Conservation (phyloP, 495 filamentous ascomycete genomes). For the Penicillium alfredii region DNA sequence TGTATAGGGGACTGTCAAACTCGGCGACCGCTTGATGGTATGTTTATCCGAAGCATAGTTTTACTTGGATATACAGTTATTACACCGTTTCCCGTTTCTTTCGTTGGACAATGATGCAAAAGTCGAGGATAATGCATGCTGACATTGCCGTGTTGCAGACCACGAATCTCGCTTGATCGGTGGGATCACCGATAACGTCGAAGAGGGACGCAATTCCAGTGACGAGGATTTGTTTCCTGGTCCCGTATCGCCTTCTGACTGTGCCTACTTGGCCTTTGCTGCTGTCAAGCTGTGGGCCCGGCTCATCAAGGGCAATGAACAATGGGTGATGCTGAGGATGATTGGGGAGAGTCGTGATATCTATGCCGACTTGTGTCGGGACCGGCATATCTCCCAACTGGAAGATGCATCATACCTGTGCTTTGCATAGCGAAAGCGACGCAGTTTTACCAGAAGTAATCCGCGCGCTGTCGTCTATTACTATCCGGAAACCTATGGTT, state of each 20-base stretch:
- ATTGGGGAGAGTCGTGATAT: conserved; percentile 16
- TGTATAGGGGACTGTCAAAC: conserved; percentile 5
- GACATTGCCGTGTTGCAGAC: conserved; percentile 4
- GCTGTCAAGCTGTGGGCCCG: conserved; percentile 19
- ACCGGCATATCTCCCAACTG: too few relatives aligned
- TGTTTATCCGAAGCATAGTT: not conserved
- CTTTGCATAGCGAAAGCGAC: too few relatives aligned
- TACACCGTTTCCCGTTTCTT: too few relatives aligned
- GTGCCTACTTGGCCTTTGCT: conserved; percentile 6
- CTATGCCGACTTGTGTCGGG: too few relatives aligned
- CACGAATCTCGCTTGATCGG: conserved; percentile 12
- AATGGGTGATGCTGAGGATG: conserved; percentile 13
- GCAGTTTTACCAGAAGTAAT: too few relatives aligned
- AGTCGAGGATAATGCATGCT: not conserved
- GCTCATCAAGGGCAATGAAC: conserved; percentile 15
- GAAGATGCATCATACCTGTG: too few relatives aligned
- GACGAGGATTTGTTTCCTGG: conserved; percentile 11
- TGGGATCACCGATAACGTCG: conserved; percentile 20
- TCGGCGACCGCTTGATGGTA: conserved; percentile 11
- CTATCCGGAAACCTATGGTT: too few relatives aligned
- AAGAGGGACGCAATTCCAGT: conserved; percentile 15
- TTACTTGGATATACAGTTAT: too few relatives aligned
- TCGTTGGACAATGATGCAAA: too few relatives aligned
- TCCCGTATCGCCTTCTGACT: conserved; percentile 2
- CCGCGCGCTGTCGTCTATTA: too few relatives aligned